Base-by-base conservation (phyloP, 2,329 filamentous ascomycete species). In the Verticillium isaacii region DNA sequence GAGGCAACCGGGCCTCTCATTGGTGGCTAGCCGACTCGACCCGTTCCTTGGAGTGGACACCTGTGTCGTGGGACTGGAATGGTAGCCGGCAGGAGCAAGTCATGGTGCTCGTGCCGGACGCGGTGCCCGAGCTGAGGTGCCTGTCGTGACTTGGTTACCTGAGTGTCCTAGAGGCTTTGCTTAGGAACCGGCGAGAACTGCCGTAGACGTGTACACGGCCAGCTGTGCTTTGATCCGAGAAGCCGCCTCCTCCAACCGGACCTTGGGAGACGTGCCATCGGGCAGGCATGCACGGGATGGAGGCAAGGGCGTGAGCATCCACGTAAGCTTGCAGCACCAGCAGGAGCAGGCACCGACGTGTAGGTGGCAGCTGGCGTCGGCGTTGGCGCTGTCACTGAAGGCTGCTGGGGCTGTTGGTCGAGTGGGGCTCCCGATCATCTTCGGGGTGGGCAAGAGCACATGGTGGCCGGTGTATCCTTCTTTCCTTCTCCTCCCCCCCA, bases 371-470 rank as follows among this genome's bases (percentile, higher is more conserved):
- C 19, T 50, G 45, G 39, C 45, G 23, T 8, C 19, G n/a, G 45
- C n/a, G 19, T 50, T n/a, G 19, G n/a, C 45, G 19, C 45, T 23
- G 45, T 9, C 45, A 50, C 45, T 50, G 45, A n/a, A 25, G 45
- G 45, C 45, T n/a, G 45, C 45, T 14, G 45, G 25, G 45, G 45
- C 45, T 50, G 25, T n/a, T 23, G 23, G 11, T 5, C n/a, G 5
- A 19, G 57, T 39, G 57, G 57, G 45, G n/a, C 57, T 29, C 36
- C 57, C 57, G 57, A 58, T 58, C 57, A 41, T 50, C 37, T 58
- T 58, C 57, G 57, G 57, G 39, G 56, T 32, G 29, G 55, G 32
- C 32, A 36, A 50, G 45, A 50, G 29, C 34, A 23, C 15, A 36
- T 37, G 15, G 32, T 37, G 29, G 25, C 17, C 55, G 9, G 32